These are phyloP conservation scores for Scheffersomyces lignicola DNA, from an alignment of 1,139 yeast species.

Conservation along the genomic window DNA sequence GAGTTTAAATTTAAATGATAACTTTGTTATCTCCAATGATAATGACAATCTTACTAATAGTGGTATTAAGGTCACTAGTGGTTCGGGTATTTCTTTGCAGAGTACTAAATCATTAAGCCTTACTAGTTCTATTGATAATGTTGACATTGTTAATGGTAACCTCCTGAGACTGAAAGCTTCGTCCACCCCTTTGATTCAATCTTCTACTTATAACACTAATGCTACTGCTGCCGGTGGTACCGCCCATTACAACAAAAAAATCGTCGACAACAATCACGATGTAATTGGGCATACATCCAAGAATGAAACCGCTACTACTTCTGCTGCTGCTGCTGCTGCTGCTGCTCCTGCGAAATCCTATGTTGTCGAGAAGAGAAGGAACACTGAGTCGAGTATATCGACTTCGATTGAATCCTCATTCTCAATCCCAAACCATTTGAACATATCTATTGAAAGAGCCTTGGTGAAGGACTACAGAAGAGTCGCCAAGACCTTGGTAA, in stretches of 20 bases:
- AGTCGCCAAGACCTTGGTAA: conserved; percentile 38
- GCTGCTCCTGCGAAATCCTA: neutral
- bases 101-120: conserved; percentile 4
- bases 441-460: conserved; percentile 32
- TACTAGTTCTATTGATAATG: conserved; percentile 4
- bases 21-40: conserved; percentile 5
- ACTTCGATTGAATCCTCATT: conserved; percentile 9
- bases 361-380: conserved; percentile 3
- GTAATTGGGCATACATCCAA: conserved; percentile 5
- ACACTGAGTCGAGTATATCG: conserved; percentile 2
- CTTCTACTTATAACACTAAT: neutral
- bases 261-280: conserved; percentile 6
- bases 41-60: conserved; percentile 5
- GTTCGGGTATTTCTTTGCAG: conserved; percentile 3
- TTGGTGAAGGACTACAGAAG: conserved; percentile 36
- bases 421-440: conserved; percentile 20
- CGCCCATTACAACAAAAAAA: neutral
- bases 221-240: neutral
- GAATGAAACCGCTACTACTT: neutral
- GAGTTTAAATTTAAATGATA: conserved; percentile 5
- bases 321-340: conserved; percentile 1
- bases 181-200: conserved; percentile 7
- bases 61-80: conserved; percentile 3
- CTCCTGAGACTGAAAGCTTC: conserved; percentile 11
- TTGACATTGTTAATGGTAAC: conserved; percentile 6